Evolutionary conservation across 192 early-diverging fungal species (phyloP), one percentile per base, ranked within the genome.

Genomic region (Pilobolus umbonatus): DNA sequence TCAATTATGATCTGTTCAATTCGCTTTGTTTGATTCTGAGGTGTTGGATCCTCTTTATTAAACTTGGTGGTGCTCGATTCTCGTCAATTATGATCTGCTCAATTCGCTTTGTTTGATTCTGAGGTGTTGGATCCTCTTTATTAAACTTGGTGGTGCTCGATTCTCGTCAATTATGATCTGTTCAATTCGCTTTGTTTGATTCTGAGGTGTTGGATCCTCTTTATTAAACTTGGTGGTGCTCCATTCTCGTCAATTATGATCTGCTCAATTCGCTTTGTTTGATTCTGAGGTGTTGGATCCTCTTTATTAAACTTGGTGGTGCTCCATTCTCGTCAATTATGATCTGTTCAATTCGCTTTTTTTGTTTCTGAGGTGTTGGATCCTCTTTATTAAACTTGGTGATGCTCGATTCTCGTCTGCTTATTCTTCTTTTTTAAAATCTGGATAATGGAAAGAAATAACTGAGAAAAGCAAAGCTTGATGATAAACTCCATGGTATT

Each of bases 361-460:
- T 34, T 50, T 34, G 32, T 31, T 7, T 50, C 48, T 34, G 30
- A 50, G 48, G 48, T 50, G 48, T 32, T 50, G 48, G 48, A 34
- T 50, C 29, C 48, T 34, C 48, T 50, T 32, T 32, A 30, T 48
- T 48, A 48, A 29, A 48, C 30, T 50, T 50, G 48, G 48, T 50
- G 48, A 30, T 50, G 48, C 48, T 50, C 48, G 48, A 50, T 50
- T 50, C 48, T 50, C 48, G 29, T 50, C 48, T 50, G 30, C 48
- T 34, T 50, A 50, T 34, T 50, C 30, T 34, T 34, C 30, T 34
- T 50, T 50, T 26, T 50, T 31, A 50, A 50, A 34, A 31, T 50
- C 32, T 50, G 48, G 48, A 50, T 50, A 50, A 50, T 50, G 48
- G 48, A 50, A 50, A 32, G 48, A 50, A 50, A 50, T 50, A 50